A percentile compares a stretch with the other conserved stretches of the same genome.
These are phyloP conservation scores for Penicillium sp. DNA, from an alignment of 2,329 filamentous ascomycete species.

Conservation along the genomic window DNA sequence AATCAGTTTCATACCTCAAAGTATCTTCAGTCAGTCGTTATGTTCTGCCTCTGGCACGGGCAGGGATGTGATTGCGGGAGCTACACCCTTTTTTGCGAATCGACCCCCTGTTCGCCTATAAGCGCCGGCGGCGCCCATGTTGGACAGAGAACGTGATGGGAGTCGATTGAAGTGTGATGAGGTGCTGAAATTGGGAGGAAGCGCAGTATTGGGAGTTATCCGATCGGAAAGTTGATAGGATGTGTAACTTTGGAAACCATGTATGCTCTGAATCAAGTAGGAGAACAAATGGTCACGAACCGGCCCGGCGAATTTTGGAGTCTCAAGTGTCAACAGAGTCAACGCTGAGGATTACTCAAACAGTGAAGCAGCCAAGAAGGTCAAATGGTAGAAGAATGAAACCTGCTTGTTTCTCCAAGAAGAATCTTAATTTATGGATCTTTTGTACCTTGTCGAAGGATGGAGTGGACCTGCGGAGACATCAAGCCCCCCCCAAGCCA, in stretches of 20 bases:
- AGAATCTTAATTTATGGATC: not conserved
- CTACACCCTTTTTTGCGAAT: not conserved
- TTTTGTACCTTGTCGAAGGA: not conserved
- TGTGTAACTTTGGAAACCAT: not conserved
- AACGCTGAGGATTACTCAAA: not conserved
- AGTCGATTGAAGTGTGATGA: conserved; percentile 13
- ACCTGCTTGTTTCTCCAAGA: not conserved
- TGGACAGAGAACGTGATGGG: conserved; percentile 18
- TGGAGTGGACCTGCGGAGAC: conserved; percentile 3
- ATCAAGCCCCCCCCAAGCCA: not conserved
- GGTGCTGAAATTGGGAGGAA: conserved; percentile 3
- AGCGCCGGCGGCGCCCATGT: conserved; percentile 26
- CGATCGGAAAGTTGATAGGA: conserved; percentile 5
- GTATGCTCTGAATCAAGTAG: not conserved
- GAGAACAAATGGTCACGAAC: too few relatives aligned
- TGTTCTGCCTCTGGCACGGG: not conserved
- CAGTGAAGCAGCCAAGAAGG: not conserved
- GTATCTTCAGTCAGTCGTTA: not conserved
- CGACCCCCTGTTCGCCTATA: conserved; percentile 18
- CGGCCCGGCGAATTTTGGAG: not conserved
- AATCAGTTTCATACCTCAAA: not conserved
- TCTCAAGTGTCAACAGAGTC: not conserved
- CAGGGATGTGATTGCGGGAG: not conserved
- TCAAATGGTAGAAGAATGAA: not conserved
- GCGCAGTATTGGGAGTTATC: conserved; percentile 4